Evolutionary conservation across 2,329 filamentous ascomycete species (phyloP).

Genomic region (Colletotrichum incanum): DNA sequence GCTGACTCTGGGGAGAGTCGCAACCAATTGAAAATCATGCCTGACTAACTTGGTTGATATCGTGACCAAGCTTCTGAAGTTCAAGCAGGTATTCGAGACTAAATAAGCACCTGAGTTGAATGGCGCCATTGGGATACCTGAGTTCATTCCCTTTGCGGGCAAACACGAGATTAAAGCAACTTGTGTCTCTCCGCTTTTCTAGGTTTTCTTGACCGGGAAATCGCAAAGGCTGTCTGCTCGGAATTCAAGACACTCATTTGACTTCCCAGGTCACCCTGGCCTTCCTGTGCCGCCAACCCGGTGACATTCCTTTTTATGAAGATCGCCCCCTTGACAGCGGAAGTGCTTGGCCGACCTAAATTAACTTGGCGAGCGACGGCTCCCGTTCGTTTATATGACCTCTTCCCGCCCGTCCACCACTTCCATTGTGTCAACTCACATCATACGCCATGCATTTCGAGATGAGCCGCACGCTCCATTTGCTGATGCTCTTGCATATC

Average conservation of each 20-base stretch:
- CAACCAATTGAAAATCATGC: background rate
- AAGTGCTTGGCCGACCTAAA: background rate
- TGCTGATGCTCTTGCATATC: background rate
- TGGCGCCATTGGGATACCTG: background rate
- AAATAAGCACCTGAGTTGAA: background rate
- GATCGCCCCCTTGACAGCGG: background rate
- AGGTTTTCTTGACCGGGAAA: background rate
- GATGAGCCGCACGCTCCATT: background rate
- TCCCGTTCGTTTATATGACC: background rate
- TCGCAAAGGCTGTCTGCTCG: background rate
- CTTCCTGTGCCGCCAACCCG: background rate
- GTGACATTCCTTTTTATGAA: background rate
- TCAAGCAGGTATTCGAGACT: background rate
- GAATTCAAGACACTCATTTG: background rate
- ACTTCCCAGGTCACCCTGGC: background rate
- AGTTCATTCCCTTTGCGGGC: background rate
- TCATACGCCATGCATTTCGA: background rate
- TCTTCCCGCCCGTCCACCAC: background rate
- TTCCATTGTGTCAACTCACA: background rate
- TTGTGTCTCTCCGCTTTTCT: background rate
- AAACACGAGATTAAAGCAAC: background rate
- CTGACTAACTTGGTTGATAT: conserved; percentile 11
- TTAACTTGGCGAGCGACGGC: background rate
- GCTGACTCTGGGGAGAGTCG: background rate
- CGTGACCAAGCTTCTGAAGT: background rate